Evolutionary conservation across 768 basidiomycete species (phyloP), one percentile per base, ranked within the genome.

Genomic region (Kwoniella sp.): DNA sequence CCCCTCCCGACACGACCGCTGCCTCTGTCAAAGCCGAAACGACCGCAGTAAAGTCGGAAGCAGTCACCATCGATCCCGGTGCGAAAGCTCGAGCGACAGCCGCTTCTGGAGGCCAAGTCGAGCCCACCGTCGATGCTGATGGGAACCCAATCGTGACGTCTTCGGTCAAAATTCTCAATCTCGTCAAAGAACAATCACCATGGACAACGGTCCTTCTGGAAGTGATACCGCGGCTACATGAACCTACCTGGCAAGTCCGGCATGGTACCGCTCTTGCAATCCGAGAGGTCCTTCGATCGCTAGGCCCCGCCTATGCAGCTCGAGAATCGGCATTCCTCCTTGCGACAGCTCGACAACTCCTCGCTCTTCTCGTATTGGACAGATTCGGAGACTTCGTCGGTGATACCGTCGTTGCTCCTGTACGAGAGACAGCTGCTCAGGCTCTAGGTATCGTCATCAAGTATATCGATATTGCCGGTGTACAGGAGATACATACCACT

Each of bases 321-420:
- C 62, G 51, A 9, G 51, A 68, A 40, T 37, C 58, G 12, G 3
- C 44, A 1, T 55, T 64, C 54, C 68, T 80, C 5, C 60, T 74
- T 2, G 19, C 88, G 62, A 81, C 98, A 17, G 89, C 91, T 1
- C 86, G 90, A 10, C 89, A 89, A 69, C 85, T 96, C 55, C 85
- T 98, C 1, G 89, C 88, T 70, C 87, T 98, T 9, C 90, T 98
- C 66, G 90, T 95, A 30, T 83, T 97, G 25, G 96, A 99, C 78
- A 88, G 96, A n/a, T 99, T 99, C 72, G 92, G 94, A 1, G 96
- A 99, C 80, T 99, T 94, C 76, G 88, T 96, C 36, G 90, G 92
- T 0, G 96, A 99, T 77, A 93, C 94, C 82, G 93, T 97, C 46
- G 87, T 98, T 12, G 96, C 96, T 12, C 96, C 96, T 46, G 95